Conservation (phyloP, 495 filamentous ascomycete genomes). For the Lasiosphaeria hispida region DNA sequence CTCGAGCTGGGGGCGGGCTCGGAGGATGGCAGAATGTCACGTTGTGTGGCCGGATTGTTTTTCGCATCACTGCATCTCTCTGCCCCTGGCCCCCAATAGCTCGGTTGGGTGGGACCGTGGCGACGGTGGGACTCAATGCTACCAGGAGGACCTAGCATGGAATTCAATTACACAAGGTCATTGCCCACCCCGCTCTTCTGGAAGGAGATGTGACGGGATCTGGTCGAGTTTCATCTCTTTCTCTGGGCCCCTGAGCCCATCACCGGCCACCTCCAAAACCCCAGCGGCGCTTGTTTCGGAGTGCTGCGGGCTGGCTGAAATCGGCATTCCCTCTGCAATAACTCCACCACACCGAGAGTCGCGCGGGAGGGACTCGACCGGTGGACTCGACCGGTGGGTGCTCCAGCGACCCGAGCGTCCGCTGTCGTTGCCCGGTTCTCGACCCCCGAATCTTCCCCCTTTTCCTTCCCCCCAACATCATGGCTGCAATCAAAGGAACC, state of each 20-base stretch:
- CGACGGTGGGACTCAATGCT: no score
- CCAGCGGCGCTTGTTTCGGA: conserved; percentile 31
- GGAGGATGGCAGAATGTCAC: neutral
- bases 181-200: conserved; percentile 18
- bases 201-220: conserved; percentile 28
- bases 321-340: conserved; percentile 11
- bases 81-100: conserved; percentile 2
- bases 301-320: conserved; percentile 16
- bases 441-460: neutral
- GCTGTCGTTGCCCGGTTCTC: conserved; percentile 1
- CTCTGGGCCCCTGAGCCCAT: conserved; percentile 17
- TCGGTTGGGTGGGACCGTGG: no score
- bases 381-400: no score
- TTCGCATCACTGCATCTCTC: neutral
- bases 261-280: conserved; percentile 2
- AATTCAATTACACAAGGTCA: no score
- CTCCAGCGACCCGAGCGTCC: neutral
- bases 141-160: no score
- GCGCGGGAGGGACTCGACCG: no score
- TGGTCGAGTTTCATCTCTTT: conserved; percentile 28
- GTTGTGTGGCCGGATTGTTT: conserved; percentile 10
- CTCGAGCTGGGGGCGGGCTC: neutral
- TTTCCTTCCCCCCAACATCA: neutral
- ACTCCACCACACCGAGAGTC: neutral
- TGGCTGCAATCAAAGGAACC: neutral